Evolutionary conservation across 208 protist species (phyloP).

Genomic region (Crithidia expoeki): DNA sequence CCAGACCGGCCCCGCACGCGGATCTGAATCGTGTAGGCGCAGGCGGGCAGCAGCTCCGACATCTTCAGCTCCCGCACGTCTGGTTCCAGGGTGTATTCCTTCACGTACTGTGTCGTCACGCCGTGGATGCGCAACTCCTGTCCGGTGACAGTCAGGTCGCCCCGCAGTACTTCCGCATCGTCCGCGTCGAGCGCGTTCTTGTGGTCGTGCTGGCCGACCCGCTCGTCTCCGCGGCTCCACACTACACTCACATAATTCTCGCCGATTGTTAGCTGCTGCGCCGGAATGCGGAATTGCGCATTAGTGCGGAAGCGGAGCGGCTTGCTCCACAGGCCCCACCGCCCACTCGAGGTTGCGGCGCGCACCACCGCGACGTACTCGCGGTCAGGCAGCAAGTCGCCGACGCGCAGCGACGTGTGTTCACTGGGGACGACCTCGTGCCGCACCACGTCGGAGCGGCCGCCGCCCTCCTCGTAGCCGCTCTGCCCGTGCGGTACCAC

Average conservation of each 20-base stretch:
- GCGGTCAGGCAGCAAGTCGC: slow-evolving; percentile 79
- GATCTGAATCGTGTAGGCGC: slow-evolving; percentile 90
- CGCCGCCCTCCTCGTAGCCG: slow-evolving; percentile 74
- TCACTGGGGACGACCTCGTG: slow-evolving; percentile 73
- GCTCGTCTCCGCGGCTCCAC: slow-evolving; percentile 75
- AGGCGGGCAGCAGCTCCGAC: slow-evolving; percentile 79
- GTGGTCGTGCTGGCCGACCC: slow-evolving; percentile 9
- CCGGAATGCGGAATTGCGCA: slow-evolving; percentile 85
- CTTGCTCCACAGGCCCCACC: slow-evolving; percentile 89
- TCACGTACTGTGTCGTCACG: slow-evolving; percentile 76
- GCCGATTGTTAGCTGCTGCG: slow-evolving; percentile 88
- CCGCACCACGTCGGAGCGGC: slow-evolving; percentile 65
- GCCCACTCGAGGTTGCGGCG: slow-evolving; percentile 76
- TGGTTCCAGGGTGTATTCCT: slow-evolving; percentile 81
- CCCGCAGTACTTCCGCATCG: slow-evolving; percentile 56
- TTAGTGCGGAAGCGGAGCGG: slow-evolving; percentile 89
- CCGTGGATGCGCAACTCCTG: slow-evolving; percentile 91
- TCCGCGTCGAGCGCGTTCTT: slow-evolving; percentile 1
- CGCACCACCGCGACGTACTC: slow-evolving; percentile 90
- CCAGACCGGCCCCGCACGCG: slow-evolving; percentile 84
- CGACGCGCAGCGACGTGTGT: slow-evolving; percentile 83
- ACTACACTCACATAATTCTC: slow-evolving; percentile 92
- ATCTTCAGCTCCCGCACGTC: slow-evolving; percentile 89
- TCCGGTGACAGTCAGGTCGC: slow-evolving; percentile 83
- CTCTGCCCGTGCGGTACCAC: slow-evolving; percentile 48